Evolutionary conservation across 225 moss, liverwort and hornwort genomes (phyloP), one percentile per base, ranked within the genome.

Genomic region (Physcomitrium patens): DNA sequence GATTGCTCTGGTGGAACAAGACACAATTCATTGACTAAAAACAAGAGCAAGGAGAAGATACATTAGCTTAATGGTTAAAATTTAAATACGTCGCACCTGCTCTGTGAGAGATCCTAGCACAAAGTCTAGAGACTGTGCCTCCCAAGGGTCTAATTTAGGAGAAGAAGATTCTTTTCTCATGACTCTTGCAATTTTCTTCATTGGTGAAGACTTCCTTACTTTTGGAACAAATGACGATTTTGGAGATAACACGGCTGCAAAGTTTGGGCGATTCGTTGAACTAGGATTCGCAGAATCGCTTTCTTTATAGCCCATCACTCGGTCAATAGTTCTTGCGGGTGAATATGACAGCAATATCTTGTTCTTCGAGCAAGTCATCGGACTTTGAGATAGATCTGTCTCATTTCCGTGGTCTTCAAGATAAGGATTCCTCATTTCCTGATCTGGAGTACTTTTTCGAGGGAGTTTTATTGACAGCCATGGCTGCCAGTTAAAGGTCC

Each of bases 101-200:
- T 88, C 85, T 67, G 88, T 78, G 70, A 88, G 88, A 60, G 88
- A 88, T 64, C 88, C 88, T 73, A 88, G 88, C 31, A 88, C 88
- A 37, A 88, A 82, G 72, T 88, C 82, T 24, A 88, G 75, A 61
- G 88, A 85, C 31, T 83, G 85, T 44, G 75, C 85, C 76, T 85
- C 85, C 88, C 85, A 80, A 67, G 85, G 63, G 63, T 82, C 84
- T 63, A 70, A 75, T 37, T 37, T 7, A 37, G 31, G 4, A 4
- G 31, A 37, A 13, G 54, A 56, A 19, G 50, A 49, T 77, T 77
- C 79, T 37, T 65, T 65, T 50, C 22, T 78, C 60, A 70, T 72
- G 62, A 71, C 72, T 75, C 65, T 57, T 55, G 43, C 48, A 28
- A 45, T 70, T 68, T 69, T 70, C 76, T 80, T 82, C 54, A 80